A percentile compares a stretch with the other conserved stretches of the same genome.
Conservation (phyloP, 2,329 filamentous ascomycete genomes). For the Botrytis porri region DNA sequence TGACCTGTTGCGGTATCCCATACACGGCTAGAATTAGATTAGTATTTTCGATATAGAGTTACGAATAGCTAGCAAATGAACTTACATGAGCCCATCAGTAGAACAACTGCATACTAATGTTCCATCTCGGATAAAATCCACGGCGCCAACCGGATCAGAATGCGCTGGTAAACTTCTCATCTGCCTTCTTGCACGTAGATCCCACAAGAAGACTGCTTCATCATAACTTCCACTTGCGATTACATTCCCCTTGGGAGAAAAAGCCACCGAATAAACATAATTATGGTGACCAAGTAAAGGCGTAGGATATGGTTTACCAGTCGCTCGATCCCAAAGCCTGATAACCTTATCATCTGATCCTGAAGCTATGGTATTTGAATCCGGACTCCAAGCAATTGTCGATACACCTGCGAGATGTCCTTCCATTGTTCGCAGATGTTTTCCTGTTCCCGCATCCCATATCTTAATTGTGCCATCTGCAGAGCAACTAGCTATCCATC, state of each 20-base stretch:
- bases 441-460: conserved; percentile 78
- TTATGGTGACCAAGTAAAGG: conserved; percentile 86
- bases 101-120: conserved; percentile 90
- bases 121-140: conserved; percentile 90
- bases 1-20: conserved; percentile 97
- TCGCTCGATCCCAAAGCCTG: conserved; percentile 79
- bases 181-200: conserved; percentile 79
- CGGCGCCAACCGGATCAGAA: conserved; percentile 88
- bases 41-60: conserved; percentile 11
- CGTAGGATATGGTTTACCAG: conserved; percentile 51
- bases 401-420: conserved; percentile 92
- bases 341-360: conserved; percentile 97
- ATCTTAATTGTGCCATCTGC: conserved; percentile 89
- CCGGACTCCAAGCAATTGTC: conserved; percentile 90
- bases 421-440: conserved; percentile 81
- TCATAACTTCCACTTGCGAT: conserved; percentile 94
- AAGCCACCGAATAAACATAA: conserved; percentile 90
- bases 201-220: conserved; percentile 96
- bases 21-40: conserved; percentile 58
- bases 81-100: conserved; percentile 81
- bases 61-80: conserved; percentile 26
- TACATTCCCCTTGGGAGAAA: conserved; percentile 98
- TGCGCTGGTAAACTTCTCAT: conserved; percentile 93
- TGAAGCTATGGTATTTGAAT: conserved; percentile 81
- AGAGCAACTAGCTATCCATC: conserved; percentile 85